Percentiles rank a stretch among this genome's conserved stretches.
Evolutionary conservation across 2,329 filamentous ascomycete genomes (phyloP).

Genomic region (Cladophialophora bantiana): DNA sequence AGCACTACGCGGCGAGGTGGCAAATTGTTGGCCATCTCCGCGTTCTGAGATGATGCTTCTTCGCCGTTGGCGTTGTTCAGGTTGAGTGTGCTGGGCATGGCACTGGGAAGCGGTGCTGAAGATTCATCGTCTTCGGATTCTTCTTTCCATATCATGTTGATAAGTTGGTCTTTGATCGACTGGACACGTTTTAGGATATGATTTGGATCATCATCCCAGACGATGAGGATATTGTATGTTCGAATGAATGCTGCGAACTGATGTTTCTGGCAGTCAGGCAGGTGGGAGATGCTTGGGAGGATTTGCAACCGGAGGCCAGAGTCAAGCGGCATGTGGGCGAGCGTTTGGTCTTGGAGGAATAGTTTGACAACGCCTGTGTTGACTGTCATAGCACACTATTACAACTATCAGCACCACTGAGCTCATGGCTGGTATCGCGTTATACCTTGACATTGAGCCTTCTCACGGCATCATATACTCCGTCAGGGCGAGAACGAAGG

Average conservation of each 20-base stretch:
- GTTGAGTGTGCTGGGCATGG: constrained; percentile 31
- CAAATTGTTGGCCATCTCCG: constrained; percentile 51
- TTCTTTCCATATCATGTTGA: constrained; percentile 46
- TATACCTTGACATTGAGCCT: constrained; percentile 63
- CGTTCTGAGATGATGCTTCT: constrained; percentile 26
- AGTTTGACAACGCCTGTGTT: constrained; percentile 70
- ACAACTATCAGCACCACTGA: not conserved
- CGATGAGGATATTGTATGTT: constrained; percentile 63
- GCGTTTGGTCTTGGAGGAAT: constrained; percentile 60
- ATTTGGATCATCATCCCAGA: constrained; percentile 69
- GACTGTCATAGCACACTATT: constrained; percentile 70
- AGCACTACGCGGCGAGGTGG: constrained; percentile 61
- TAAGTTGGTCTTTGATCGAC: constrained; percentile 56
- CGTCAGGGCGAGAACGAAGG: constrained; percentile 54
- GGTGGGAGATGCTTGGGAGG: constrained; percentile 62
- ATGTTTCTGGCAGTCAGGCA: constrained; percentile 68
- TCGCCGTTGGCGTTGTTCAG: constrained; percentile 12
- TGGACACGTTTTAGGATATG: constrained; percentile 61
- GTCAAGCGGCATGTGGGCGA: constrained; percentile 65
- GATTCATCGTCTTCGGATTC: constrained; percentile 54
- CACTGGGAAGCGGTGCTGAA: constrained; percentile 20
- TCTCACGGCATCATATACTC: constrained; percentile 59
- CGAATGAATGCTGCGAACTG: constrained; percentile 71
- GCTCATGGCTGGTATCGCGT: not conserved
- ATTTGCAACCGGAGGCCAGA: constrained; percentile 68